These are phyloP conservation scores for Thelephora aurantiotincta DNA, from an alignment of 768 basidiomycete genomes.

Conservation along the genomic window DNA sequence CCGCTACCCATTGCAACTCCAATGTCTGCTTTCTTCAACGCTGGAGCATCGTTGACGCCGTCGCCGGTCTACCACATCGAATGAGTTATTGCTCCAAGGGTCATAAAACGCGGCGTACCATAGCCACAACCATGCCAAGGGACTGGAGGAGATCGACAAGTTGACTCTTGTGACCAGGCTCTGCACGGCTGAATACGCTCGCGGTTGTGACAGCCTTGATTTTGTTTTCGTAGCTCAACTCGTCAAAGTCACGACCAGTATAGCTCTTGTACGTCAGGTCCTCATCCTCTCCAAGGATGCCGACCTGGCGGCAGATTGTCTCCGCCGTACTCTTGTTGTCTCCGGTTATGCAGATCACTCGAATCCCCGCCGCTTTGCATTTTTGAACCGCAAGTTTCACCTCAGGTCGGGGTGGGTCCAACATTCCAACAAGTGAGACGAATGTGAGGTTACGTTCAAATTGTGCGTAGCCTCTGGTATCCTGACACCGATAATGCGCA, in stretches of 20 bases:
- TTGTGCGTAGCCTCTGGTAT: conserved; percentile 66
- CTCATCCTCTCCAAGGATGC: conserved; percentile 79
- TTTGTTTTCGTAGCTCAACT: conserved; percentile 68
- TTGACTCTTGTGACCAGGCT: conserved; percentile 89
- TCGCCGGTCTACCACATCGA: conserved; percentile 64
- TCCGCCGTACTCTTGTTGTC: conserved; percentile 98
- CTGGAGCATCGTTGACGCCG: conserved; percentile 97
- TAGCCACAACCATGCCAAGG: conserved; percentile 87
- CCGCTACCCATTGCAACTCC: conserved; percentile 99
- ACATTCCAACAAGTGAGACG: conserved; percentile 93
- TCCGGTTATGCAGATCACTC: conserved; percentile 94
- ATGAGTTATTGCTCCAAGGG: conserved; percentile 5
- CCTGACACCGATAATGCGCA: conserved; percentile 69
- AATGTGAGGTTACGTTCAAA: conserved; percentile 92
- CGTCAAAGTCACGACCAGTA: conserved; percentile 86
- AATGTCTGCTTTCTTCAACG: conserved; percentile 93
- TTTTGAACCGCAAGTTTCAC: conserved; percentile 77
- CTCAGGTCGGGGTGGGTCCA: conserved; percentile 94
- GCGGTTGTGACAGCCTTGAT: conserved; percentile 76
- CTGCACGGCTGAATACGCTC: conserved; percentile 84
- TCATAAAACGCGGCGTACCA: conserved; percentile 37
- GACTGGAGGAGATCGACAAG: conserved; percentile 89
- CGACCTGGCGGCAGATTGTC: conserved; percentile 92
- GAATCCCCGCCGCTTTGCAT: conserved; percentile 85
- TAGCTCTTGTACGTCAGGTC: conserved; percentile 92